Conservation (phyloP, 345 rosid species). For the Syzygium grande region DNA sequence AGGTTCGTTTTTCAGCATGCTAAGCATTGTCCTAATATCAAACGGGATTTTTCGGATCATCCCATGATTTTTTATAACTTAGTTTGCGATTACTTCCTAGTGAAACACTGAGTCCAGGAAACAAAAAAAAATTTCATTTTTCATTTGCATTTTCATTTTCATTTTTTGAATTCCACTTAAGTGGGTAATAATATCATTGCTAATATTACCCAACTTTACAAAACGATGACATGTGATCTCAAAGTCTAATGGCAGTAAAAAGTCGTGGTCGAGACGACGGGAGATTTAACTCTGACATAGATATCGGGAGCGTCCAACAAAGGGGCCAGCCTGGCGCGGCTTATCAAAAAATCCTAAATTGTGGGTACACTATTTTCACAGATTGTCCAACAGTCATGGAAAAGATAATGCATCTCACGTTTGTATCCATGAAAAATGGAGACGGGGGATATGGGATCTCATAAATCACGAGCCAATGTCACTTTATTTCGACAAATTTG, state of each 20-base stretch:
- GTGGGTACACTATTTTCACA: neutral
- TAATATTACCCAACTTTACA: neutral
- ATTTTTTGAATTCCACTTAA: no score
- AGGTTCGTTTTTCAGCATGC: neutral
- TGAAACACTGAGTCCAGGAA: neutral
- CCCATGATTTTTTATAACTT: neutral
- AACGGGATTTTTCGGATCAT: neutral
- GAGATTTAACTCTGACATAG: neutral
- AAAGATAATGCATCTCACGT: neutral
- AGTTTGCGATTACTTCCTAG: neutral
- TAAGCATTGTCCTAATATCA: neutral
- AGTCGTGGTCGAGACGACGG: neutral
- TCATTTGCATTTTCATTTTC: no score
- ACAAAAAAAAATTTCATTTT: neutral
- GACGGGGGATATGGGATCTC: neutral
- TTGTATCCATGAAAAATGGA: no score
- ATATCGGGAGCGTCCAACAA: neutral
- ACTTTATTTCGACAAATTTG: neutral
- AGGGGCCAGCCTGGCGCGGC: neutral
- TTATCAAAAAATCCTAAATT: rapidly evolving
- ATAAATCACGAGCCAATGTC: neutral
- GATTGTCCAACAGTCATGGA: neutral
- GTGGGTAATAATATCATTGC: no score
- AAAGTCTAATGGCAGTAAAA: neutral
- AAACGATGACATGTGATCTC: neutral